Conservation (phyloP, 73 alveolate genomes). For the Symbiodinium pilosum region DNA sequence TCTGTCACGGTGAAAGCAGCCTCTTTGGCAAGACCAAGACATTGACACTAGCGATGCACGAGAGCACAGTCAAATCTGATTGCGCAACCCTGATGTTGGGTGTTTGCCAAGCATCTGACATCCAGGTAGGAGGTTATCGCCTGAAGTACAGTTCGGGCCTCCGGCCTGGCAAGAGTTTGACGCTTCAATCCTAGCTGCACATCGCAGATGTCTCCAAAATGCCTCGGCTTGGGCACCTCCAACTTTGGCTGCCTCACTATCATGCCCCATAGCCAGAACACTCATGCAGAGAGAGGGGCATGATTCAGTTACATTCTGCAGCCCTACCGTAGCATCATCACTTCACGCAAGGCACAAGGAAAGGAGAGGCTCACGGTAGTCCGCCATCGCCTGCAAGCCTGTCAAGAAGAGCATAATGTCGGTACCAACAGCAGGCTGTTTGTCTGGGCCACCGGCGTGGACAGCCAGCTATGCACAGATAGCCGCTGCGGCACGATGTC, state of each 20-base stretch:
- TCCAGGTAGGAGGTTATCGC: constrained; percentile 56
- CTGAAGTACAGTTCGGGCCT: constrained; percentile 39
- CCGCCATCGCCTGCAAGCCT: constrained; percentile 33
- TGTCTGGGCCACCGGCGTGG: neutral
- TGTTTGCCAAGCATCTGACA: neutral
- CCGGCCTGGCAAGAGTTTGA: too few relatives aligned
- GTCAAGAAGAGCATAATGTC: neutral
- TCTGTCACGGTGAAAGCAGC: constrained; percentile 92
- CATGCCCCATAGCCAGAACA: too few relatives aligned
- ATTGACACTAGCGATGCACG: too few relatives aligned
- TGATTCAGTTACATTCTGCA: too few relatives aligned
- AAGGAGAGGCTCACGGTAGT: constrained; percentile 69
- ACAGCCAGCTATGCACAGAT: constrained; percentile 30
- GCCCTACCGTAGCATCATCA: too few relatives aligned
- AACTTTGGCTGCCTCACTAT: constrained; percentile 14
- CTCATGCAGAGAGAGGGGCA: too few relatives aligned
- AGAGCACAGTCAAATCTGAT: too few relatives aligned
- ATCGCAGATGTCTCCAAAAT: too few relatives aligned
- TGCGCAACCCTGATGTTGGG: too few relatives aligned
- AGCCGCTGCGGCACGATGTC: neutral
- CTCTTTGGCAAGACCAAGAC: neutral
- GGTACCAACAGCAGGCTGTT: neutral
- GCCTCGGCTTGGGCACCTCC: neutral
- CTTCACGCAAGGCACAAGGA: constrained; percentile 11
- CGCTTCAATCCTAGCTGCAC: too few relatives aligned